Conservation (phyloP, 2,329 filamentous ascomycete species). For the Xylariaceae sp. region DNA sequence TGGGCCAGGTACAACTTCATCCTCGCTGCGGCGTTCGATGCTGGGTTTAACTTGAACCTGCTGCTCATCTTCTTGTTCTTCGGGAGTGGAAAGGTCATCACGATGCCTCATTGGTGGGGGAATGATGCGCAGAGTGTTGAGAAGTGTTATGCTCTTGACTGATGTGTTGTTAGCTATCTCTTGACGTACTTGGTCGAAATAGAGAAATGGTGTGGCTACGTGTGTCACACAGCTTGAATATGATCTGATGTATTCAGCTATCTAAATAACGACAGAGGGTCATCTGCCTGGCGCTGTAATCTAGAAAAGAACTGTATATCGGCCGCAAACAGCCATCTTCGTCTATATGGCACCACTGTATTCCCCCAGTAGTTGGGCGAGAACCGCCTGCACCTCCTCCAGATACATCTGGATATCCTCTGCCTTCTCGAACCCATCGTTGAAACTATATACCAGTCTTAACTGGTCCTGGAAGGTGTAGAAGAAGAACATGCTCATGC, state of each 20-base stretch:
- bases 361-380: no score
- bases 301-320: no score
- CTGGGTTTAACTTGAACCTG: constrained; percentile 68
- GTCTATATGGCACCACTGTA: no score
- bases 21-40: constrained; percentile 66
- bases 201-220: background rate
- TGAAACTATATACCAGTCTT: constrained; percentile 37
- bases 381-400: constrained; percentile 26
- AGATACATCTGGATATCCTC: constrained; percentile 32
- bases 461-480: constrained; percentile 37
- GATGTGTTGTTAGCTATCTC: background rate
- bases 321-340: no score
- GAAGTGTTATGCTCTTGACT: constrained; percentile 62
- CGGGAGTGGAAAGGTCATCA: constrained; percentile 60
- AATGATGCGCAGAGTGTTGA: constrained; percentile 63
- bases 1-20: constrained; percentile 69
- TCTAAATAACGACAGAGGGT: no score
- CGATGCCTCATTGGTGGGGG: constrained; percentile 70
- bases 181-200: background rate
- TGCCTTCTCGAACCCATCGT: constrained; percentile 34
- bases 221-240: no score
- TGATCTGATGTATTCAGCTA: no score
- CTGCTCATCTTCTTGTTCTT: constrained; percentile 67
- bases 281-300: no score
- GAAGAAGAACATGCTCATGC: constrained; percentile 38